Evolutionary conservation across 768 basidiomycete species (phyloP), one percentile per base, ranked within the genome.

Genomic region (Dentipellis sp.): DNA sequence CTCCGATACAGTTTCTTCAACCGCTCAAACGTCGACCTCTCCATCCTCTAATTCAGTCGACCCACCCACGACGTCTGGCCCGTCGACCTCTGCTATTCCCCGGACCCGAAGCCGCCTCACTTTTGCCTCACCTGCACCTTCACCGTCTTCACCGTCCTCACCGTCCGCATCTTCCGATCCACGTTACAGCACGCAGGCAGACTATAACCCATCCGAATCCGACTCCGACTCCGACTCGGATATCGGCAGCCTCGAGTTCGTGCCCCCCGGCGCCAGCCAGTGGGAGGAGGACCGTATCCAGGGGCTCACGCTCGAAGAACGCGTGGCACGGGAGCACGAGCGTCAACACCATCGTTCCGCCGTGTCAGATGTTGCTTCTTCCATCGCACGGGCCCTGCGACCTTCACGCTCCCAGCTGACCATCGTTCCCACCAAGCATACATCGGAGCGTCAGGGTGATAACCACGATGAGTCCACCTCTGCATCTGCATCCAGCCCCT

Each of bases 111-210:
- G 53, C 21, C 53, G 55, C 17, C 59, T 53, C 19, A 21, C 21
- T 12, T 61, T 61, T 21, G 38, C 57, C 42, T 9, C 52, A 39
- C 56, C 38, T 21, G 21, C 17, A 9, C 48, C 48, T 23, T 17
- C 19, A 49, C 54, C 0, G 48, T 49, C 48, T 23, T 17, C 19
- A 36, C 46, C 55, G 56, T 22, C 17, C 49, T 19, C 37, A 52
- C 21, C 19, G n/a, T 48, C 56, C 29, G 19, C 29, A 5, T 40
- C 56, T 19, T 52, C 56, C n/a, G 52, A 56, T 10, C 29, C 56
- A 19, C 61, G 61, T 39, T 62, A 56, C 52, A 62, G 61, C 47
- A 62, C 61, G 0, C 61, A 62, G 49, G 61, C 59, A 1, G 59
- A 62, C 7, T 60, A 54, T 37, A 53, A 53, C 23, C n/a, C 42